A percentile compares a stretch with the other conserved stretches of the same genome.
phyloP scores from a whole-genome alignment of 441 rosid species.

The Adansonia grandidieri region DNA sequence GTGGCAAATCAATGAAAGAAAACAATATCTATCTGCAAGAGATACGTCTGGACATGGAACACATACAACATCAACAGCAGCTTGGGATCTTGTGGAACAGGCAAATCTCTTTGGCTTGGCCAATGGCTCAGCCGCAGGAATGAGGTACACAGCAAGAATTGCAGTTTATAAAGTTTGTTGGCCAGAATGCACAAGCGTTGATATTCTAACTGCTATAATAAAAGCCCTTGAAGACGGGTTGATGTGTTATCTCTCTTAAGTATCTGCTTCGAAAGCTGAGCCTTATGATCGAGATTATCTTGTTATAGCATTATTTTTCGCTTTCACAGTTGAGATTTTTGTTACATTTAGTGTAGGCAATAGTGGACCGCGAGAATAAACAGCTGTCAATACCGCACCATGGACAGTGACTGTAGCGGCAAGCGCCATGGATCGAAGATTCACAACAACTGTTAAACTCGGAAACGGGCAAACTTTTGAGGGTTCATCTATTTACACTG shows the following conservation, averaged over 20 bases:
- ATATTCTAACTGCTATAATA: conserved; percentile 56
- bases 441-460: conserved; percentile 50
- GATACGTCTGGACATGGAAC: conserved; percentile 68
- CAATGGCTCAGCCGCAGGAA: conserved; percentile 53
- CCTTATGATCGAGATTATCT: conserved; percentile 50
- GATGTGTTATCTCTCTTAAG: conserved; percentile 67
- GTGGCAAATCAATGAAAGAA: conserved; percentile 50
- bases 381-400: conserved; percentile 48
- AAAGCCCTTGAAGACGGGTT: conserved; percentile 63
- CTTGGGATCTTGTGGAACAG: conserved; percentile 40
- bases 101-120: conserved; percentile 53
- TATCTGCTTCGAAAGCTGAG: conserved; percentile 44
- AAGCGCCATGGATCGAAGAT: conserved; percentile 59
- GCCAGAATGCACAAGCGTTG: conserved; percentile 49
- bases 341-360: conserved; percentile 73
- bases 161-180: conserved; percentile 45
- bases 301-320: conserved; percentile 58
- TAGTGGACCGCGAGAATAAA: background rate
- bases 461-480: conserved; percentile 42
- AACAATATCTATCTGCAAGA: conserved; percentile 58
- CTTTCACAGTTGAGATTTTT: conserved; percentile 50
- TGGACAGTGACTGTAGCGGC: conserved; percentile 78
- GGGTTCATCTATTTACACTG: conserved; percentile 54
- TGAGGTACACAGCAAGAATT: conserved; percentile 58
- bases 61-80: conserved; percentile 70